phyloP scores from a whole-genome alignment of 371 early-diverging fungal genomes.

The Thermomucor indicae-seudaticae region DNA sequence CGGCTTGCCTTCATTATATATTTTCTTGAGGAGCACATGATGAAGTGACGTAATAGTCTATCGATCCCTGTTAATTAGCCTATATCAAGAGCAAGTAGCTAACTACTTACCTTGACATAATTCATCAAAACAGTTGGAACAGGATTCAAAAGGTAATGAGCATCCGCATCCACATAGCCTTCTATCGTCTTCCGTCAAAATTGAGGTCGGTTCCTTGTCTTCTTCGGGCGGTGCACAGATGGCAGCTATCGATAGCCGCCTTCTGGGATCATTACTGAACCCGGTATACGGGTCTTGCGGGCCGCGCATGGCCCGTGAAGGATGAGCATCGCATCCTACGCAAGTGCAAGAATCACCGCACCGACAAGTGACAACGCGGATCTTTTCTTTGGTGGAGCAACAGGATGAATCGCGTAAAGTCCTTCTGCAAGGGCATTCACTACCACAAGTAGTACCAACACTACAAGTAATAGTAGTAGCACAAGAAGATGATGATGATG shows the following conservation, averaged over 20 bases:
- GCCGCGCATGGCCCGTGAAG: conserved; percentile 37
- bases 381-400: conserved; percentile 3
- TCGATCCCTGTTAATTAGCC: too few relatives aligned
- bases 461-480: too few relatives aligned
- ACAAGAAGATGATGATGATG: too few relatives aligned
- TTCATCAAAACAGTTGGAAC: conserved; percentile 17
- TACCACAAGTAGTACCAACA: too few relatives aligned
- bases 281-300: conserved; percentile 35
- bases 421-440: background rate
- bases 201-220: conserved; percentile 20
- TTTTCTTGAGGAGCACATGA: too few relatives aligned
- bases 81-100: too few relatives aligned
- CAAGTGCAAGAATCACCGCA: conserved; percentile 48
- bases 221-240: conserved; percentile 12
- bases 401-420: background rate
- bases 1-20: too few relatives aligned
- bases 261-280: conserved; percentile 3
- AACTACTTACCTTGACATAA: conserved; percentile 13
- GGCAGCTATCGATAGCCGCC: conserved; percentile 20
- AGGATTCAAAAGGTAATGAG: conserved; percentile 22
- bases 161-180: conserved; percentile 37
- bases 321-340: conserved; percentile 47
- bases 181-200: conserved; percentile 22
- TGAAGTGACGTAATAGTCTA: conserved; percentile 4
- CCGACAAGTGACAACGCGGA: conserved; percentile 41